phyloP scores from a whole-genome alignment of 2,329 filamentous ascomycete species.

The Paracoccidioides lutzii region DNA sequence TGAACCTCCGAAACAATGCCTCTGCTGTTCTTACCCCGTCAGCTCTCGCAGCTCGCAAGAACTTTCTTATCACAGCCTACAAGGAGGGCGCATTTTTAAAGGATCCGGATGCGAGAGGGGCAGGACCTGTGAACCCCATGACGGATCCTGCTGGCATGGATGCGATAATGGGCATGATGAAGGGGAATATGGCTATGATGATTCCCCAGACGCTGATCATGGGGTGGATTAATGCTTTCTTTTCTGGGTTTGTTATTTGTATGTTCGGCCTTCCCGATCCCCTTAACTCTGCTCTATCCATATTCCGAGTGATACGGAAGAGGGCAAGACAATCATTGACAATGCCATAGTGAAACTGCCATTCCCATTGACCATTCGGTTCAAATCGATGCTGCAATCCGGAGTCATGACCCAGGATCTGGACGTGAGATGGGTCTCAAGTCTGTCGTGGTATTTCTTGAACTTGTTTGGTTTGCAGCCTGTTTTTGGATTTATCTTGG shows the following conservation, averaged over 20 bases:
- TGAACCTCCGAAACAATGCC: conserved; percentile 72
- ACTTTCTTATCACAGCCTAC: conserved; percentile 65
- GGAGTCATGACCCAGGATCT: conserved; percentile 91
- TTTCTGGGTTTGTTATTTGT: conserved; percentile 96
- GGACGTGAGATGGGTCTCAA: conserved; percentile 97
- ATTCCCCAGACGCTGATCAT: conserved; percentile 97
- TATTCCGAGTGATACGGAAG: neutral
- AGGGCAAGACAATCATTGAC: neutral
- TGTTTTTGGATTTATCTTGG: conserved; percentile 92
- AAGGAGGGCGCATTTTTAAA: conserved; percentile 82
- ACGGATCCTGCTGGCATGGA: conserved; percentile 95
- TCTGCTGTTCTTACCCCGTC: conserved; percentile 64
- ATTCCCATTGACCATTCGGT: conserved; percentile 94
- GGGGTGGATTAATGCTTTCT: conserved; percentile 99
- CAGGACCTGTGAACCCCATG: conserved; percentile 86
- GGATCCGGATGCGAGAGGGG: conserved; percentile 71
- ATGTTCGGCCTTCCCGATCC: conserved; percentile 24
- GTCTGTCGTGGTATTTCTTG: conserved; percentile 96
- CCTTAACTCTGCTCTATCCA: neutral
- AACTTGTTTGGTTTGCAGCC: conserved; percentile 94
- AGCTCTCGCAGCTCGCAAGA: conserved; percentile 69
- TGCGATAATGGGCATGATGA: conserved; percentile 99
- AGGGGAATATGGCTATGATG: conserved; percentile 99
- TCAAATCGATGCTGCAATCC: conserved; percentile 98
- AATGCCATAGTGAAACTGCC: conserved; percentile 67